Evolutionary conservation across 2,329 filamentous ascomycete species (phyloP), one percentile per base, ranked within the genome.

Genomic region (Talaromyces sp.): DNA sequence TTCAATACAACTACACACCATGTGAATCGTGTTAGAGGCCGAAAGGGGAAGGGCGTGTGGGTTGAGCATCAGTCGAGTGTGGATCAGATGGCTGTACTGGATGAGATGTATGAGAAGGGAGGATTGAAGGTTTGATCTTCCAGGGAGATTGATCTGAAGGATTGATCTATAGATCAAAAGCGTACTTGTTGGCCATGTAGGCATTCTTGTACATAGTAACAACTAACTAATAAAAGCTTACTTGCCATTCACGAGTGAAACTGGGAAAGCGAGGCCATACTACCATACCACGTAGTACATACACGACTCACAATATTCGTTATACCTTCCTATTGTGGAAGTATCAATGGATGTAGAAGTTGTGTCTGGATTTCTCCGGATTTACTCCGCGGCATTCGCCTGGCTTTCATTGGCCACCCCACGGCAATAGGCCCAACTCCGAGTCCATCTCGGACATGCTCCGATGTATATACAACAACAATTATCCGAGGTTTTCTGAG

Each of bases 91-190:
- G 73, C 74, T 69, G 80, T 80, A 73, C 70, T 84, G 34, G 83
- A 85, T 69, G 76, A 77, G 73, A 79, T 78, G 1, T 84, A 84
- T 69, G 70, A 74, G 64, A 82, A 81, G 72, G 72, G 73, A 31
- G 78, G 77, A 5, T 66, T 80, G 58, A 56, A 62, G 22, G 5
- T 63, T 3, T 31, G 70, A 27, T 67, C 68, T 13, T 68, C 67
- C 0, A 68, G 64, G 45, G 8, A 47, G 45, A 36, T 64, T 68
- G 27, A 61, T 47, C 43, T 31, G 27, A 17, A 19, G 31, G 49
- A 11, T 53, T 53, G 27, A 53, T 53, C 15, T 53, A 22, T 8
- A 47, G 25, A 8, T 17, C 5, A 13, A 29, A 4, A 13, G 13
- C 19, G 3, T 47, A 5, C 19, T 47, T 22, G 8, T 47, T 25